These are phyloP conservation scores for Yamadazyma friedrichii DNA, from an alignment of 1,139 yeast species.

Conservation along the genomic window DNA sequence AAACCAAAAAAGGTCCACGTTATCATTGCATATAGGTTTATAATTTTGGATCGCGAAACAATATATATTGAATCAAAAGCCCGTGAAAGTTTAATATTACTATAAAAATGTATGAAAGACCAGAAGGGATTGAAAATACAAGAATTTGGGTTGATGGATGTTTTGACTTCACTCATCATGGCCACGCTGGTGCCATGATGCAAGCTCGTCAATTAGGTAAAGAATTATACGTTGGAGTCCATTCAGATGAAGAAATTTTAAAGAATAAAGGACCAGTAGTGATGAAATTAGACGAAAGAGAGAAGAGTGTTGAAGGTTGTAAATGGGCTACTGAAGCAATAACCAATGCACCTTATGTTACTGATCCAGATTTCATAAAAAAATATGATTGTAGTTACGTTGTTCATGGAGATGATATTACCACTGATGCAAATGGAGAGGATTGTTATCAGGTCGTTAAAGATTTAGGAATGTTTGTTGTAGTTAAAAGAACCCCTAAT, in stretches of 20 bases:
- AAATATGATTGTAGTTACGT: conserved; percentile 75
- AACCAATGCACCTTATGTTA: conserved; percentile 90
- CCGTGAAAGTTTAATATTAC: too few relatives aligned
- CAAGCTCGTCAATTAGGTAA: conserved; percentile 84
- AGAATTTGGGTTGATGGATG: conserved; percentile 95
- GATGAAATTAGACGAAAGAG: conserved; percentile 77
- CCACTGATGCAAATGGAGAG: conserved; percentile 92
- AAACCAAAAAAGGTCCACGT: too few relatives aligned
- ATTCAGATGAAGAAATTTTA: conserved; percentile 82
- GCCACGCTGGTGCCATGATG: conserved; percentile 93
- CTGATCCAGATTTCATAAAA: conserved; percentile 81
- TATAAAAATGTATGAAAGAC: conserved; percentile 36
- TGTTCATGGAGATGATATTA: conserved; percentile 96
- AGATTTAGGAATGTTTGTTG: conserved; percentile 80
- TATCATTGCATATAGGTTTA: background rate
- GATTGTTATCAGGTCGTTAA: conserved; percentile 88
- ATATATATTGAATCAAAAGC: too few relatives aligned
- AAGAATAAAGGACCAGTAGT: conserved; percentile 91
- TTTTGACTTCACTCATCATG: conserved; percentile 96
- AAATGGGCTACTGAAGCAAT: conserved; percentile 82
- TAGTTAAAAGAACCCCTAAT: conserved; percentile 90
- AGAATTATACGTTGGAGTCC: conserved; percentile 83
- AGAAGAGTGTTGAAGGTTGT: conserved; percentile 82
- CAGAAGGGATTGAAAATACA: conserved; percentile 44
- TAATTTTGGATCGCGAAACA: too few relatives aligned